Percentiles rank a stretch among this genome's conserved stretches.
Conservation (phyloP, 2,329 filamentous ascomycete species). For the Hymenoscyphus albidus region DNA sequence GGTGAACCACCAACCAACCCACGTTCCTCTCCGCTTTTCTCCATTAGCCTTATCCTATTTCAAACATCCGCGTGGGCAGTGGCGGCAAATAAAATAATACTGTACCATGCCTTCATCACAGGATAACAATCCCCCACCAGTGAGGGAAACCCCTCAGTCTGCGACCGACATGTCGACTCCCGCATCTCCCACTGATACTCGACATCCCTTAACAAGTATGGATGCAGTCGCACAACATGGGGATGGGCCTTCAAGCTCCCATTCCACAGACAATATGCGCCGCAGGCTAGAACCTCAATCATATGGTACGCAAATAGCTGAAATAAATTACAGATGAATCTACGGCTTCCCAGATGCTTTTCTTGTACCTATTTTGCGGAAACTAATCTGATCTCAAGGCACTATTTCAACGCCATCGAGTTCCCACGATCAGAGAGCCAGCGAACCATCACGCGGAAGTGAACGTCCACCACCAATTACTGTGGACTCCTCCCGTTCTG, state of each 20-base stretch:
- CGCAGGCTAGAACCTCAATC: slow-evolving; percentile 47
- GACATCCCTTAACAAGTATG: slow-evolving; percentile 37
- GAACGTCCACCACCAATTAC: slow-evolving; percentile 30
- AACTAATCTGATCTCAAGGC: slow-evolving; percentile 24
- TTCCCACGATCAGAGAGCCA: slow-evolving; percentile 26
- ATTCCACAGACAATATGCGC: slow-evolving; percentile 58
- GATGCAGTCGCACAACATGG: slow-evolving; percentile 35
- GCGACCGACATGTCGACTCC: slow-evolving; percentile 29
- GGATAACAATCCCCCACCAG: slow-evolving; percentile 14
- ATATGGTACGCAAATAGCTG: slow-evolving; percentile 49
- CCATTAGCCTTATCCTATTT: not conserved
- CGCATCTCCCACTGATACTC: slow-evolving; percentile 49
- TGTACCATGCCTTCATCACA: slow-evolving; percentile 22
- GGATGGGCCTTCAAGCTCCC: slow-evolving; percentile 48
- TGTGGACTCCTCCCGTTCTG: slow-evolving; percentile 32
- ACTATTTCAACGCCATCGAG: slow-evolving; percentile 22
- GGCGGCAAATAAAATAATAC: slow-evolving; percentile 3
- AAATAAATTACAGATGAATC: slow-evolving; percentile 5
- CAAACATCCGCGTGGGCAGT: not conserved
- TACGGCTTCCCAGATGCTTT: not conserved
- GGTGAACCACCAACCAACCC: not conserved
- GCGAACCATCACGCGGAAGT: slow-evolving; percentile 28
- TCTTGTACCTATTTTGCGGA: slow-evolving; percentile 3
- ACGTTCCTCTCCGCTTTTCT: not conserved
- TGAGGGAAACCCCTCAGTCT: slow-evolving; percentile 22